phyloP scores from a whole-genome alignment of 257 asterid species.

The Plectranthus barbatus region DNA sequence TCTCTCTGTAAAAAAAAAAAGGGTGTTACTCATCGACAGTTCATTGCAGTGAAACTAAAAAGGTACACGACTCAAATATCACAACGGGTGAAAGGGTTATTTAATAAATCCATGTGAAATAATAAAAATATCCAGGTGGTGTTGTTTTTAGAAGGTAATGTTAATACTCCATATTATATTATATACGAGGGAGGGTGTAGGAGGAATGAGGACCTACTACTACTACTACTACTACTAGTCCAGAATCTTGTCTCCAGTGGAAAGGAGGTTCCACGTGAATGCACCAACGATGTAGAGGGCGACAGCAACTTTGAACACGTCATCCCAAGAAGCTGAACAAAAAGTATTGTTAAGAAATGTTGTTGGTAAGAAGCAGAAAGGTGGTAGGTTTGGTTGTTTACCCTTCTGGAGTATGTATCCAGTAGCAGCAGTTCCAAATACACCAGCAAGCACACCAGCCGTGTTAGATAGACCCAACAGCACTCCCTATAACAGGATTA shows the following conservation, averaged over 20 bases:
- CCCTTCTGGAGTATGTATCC: constrained; percentile 97
- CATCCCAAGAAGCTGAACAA: constrained; percentile 58
- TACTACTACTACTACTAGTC: too few relatives aligned
- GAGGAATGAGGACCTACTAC: too few relatives aligned
- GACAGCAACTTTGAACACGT: constrained; percentile 81
- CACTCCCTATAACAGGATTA: constrained; percentile 95
- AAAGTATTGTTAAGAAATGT: not conserved
- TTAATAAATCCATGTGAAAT: not conserved
- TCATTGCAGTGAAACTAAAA: not conserved
- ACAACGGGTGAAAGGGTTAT: not conserved
- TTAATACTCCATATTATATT: too few relatives aligned
- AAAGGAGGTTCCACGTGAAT: constrained; percentile 69
- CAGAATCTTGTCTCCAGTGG: constrained; percentile 81
- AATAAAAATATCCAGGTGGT: too few relatives aligned
- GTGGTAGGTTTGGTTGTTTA: constrained; percentile 15
- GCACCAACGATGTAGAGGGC: constrained; percentile 77
- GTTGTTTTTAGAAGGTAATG: too few relatives aligned
- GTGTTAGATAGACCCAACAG: constrained; percentile 84
- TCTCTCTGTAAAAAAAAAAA: too few relatives aligned
- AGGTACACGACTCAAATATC: not conserved
- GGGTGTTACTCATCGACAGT: not conserved
- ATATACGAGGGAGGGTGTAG: too few relatives aligned
- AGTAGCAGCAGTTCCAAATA: constrained; percentile 94
- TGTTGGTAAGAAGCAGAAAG: not conserved
- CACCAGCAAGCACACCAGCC: constrained; percentile 98